phyloP scores from a whole-genome alignment of 495 filamentous ascomycete species.

The Hypoxylon crocopeplum region DNA sequence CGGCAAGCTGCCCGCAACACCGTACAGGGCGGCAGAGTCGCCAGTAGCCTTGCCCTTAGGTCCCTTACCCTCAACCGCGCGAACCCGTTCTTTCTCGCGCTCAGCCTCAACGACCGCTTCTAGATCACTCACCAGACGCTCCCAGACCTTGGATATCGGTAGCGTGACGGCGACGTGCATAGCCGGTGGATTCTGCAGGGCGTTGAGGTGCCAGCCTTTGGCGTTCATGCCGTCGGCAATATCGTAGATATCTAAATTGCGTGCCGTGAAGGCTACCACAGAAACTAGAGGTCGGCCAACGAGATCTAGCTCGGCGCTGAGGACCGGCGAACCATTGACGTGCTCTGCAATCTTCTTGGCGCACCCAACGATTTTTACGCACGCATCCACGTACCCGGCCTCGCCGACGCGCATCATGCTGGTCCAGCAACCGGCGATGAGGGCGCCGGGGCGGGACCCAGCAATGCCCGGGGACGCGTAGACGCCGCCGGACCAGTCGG shows the following conservation, averaged over 20 bases:
- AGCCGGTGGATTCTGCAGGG: conserved; percentile 88
- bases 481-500: conserved; percentile 94
- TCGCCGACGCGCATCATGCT: conserved; percentile 87
- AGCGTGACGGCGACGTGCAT: conserved; percentile 96
- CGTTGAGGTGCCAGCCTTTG: conserved; percentile 95
- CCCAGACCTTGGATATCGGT: conserved; percentile 80
- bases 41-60: conserved; percentile 68
- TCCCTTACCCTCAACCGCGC: conserved; percentile 75
- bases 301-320: conserved; percentile 76
- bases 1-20: conserved; percentile 91
- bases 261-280: conserved; percentile 85
- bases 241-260: conserved; percentile 83
- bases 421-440: conserved; percentile 95
- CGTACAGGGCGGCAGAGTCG: conserved; percentile 89
- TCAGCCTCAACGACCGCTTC: conserved; percentile 79
- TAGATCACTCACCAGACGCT: conserved; percentile 79
- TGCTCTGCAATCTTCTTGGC: conserved; percentile 81
- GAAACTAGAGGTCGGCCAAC: conserved; percentile 87
- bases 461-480: conserved; percentile 92
- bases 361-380: conserved; percentile 85
- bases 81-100: conserved; percentile 68
- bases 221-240: conserved; percentile 82
- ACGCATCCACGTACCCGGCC: conserved; percentile 84
- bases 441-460: conserved; percentile 87
- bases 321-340: conserved; percentile 68